These are phyloP conservation scores for Breynia disticha DNA, from an alignment of 441 rosid genomes.

Conservation along the genomic window DNA sequence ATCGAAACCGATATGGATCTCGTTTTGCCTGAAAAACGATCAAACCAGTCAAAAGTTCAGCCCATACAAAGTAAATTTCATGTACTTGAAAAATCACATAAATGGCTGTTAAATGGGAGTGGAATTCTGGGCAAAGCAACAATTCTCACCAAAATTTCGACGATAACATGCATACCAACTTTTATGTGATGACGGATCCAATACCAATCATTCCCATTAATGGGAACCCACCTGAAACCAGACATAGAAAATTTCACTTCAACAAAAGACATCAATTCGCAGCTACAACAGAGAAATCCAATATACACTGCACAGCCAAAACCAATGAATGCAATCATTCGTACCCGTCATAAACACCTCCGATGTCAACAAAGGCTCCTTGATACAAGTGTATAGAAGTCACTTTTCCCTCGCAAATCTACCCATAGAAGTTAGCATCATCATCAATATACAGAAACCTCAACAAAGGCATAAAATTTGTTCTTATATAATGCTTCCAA, in stretches of 20 bases:
- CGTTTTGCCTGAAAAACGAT: constrained; percentile 66
- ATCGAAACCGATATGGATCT: constrained; percentile 87
- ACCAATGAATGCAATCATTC: constrained; percentile 2
- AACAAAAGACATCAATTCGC: not conserved
- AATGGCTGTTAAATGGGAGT: not conserved
- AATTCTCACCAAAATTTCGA: constrained; percentile 72
- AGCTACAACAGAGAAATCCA: no score
- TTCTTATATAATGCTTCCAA: no score
- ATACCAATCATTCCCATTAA: constrained; percentile 91
- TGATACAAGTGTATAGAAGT: constrained; percentile 80
- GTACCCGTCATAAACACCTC: constrained; percentile 98
- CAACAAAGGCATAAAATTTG: no score
- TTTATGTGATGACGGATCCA: constrained; percentile 96
- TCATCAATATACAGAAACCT: no score
- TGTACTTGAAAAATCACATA: not conserved
- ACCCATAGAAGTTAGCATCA: constrained; percentile 10
- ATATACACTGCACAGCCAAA: not conserved
- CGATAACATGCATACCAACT: constrained; percentile 91
- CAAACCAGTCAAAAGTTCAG: constrained; percentile 6
- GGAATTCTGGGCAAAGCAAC: not conserved
- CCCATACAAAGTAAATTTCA: not conserved
- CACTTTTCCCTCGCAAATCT: constrained; percentile 89
- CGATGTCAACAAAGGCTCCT: constrained; percentile 96
- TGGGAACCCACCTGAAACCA: constrained; percentile 87
- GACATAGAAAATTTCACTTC: not conserved